phyloP scores from a whole-genome alignment of 1,139 yeast genomes.

The Geotrichum siamense region DNA sequence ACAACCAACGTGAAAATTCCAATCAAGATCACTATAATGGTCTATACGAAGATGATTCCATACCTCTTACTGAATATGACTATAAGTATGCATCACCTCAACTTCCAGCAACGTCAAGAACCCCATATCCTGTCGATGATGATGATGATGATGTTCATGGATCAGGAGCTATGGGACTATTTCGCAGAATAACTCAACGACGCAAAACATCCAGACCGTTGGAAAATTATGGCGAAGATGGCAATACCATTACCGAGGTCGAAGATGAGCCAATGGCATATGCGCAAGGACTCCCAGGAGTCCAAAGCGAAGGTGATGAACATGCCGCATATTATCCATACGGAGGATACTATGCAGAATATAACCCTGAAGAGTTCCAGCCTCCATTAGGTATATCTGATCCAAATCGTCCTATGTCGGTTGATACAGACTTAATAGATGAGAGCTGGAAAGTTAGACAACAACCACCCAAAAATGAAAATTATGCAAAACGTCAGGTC shows the following conservation, averaged over 20 bases:
- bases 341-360: conserved; percentile 12
- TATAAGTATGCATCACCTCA: conserved; percentile 6
- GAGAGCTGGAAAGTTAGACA: conserved; percentile 20
- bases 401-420: conserved; percentile 8
- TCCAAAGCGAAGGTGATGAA: not conserved
- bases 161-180: conserved; percentile 6
- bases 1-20: not conserved
- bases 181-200: conserved; percentile 12
- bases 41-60: conserved; percentile 11
- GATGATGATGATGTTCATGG: conserved; percentile 1
- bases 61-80: conserved; percentile 14
- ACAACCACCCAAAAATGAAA: conserved; percentile 43
- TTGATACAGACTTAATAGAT: conserved; percentile 16
- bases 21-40: conserved; percentile 5
- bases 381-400: conserved; percentile 19
- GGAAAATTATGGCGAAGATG: too few species aligned
- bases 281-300: conserved; percentile 9
- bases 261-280: conserved; percentile 3
- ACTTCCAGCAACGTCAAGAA: not conserved
- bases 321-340: conserved; percentile 15
- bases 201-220: conserved; percentile 1
- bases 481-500: conserved; percentile 61
- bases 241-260: not conserved
- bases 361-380: conserved; percentile 19
- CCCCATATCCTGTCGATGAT: conserved; percentile 9